A percentile compares a stretch with the other conserved stretches of the same genome.
Evolutionary conservation across 139 green algal species (phyloP).

Genomic region (Chlorella vulgaris): DNA sequence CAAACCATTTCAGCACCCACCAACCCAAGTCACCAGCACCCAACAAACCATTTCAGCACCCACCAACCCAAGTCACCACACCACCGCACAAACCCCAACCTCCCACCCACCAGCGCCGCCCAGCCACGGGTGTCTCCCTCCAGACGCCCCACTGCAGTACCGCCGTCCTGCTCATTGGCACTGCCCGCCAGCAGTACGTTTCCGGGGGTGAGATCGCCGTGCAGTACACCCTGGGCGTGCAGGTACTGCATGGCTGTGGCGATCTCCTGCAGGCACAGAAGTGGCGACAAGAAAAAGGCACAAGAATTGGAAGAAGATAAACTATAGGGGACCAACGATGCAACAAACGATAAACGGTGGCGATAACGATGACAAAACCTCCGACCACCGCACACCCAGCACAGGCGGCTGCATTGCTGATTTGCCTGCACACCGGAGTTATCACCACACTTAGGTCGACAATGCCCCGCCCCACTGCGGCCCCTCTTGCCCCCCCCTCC

Average conservation of each 20-base stretch:
- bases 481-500: too few species aligned
- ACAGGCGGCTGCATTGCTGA: too few species aligned
- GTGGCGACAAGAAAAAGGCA: too few species aligned
- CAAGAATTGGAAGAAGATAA: not conserved
- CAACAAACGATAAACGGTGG: not conserved
- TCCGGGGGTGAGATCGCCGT: not conserved
- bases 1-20: too few species aligned
- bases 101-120: not conserved
- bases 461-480: not conserved
- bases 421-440: too few species aligned
- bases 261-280: not conserved
- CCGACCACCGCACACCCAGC: too few species aligned
- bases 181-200: not conserved
- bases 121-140: not conserved
- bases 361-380: too few species aligned
- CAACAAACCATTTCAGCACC: too few species aligned
- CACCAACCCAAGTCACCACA: not conserved
- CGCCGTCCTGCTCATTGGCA: too few species aligned
- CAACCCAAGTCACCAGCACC: too few species aligned
- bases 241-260: slow-evolving; percentile 2
- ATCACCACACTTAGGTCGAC: too few species aligned
- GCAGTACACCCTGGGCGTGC: not conserved
- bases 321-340: not conserved
- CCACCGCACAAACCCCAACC: not conserved
- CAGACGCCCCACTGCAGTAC: not conserved